A percentile compares a stretch with the other conserved stretches of the same genome.
These are phyloP conservation scores for Sarocladium oryzae DNA, from an alignment of 2,329 filamentous ascomycete species.

Conservation along the genomic window DNA sequence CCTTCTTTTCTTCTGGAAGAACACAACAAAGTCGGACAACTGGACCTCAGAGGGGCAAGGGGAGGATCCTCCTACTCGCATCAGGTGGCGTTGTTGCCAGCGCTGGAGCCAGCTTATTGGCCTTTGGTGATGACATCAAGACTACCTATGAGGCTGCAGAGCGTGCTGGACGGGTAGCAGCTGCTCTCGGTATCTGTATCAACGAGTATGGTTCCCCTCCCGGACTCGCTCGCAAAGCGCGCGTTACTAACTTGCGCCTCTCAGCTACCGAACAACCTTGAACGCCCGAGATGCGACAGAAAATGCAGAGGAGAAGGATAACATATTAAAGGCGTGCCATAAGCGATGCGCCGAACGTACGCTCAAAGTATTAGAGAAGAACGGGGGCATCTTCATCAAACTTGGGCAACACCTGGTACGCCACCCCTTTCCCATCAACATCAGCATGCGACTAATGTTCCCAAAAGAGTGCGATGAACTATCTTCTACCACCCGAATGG, in stretches of 20 bases:
- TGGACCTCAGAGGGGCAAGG: slow-evolving; percentile 15
- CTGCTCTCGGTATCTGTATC: slow-evolving; percentile 71
- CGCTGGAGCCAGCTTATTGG: slow-evolving; percentile 40
- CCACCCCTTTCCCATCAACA: not conserved
- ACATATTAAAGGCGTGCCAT: slow-evolving; percentile 75
- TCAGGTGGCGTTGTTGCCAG: slow-evolving; percentile 42
- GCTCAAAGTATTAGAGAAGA: slow-evolving; percentile 81
- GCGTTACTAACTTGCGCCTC: slow-evolving; percentile 5
- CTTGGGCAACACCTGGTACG: slow-evolving; percentile 81
- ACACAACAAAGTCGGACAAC: slow-evolving; percentile 13
- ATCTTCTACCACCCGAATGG: slow-evolving; percentile 86
- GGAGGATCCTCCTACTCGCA: slow-evolving; percentile 37
- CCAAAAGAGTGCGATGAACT: slow-evolving; percentile 80
- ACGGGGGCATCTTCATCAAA: slow-evolving; percentile 98
- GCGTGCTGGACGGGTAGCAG: slow-evolving; percentile 71
- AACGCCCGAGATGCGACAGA: slow-evolving; percentile 59
- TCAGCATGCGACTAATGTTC: slow-evolving; percentile 16
- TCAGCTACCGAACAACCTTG: slow-evolving; percentile 79
- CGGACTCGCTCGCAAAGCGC: not conserved
- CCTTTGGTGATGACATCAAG: slow-evolving; percentile 64
- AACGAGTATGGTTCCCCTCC: slow-evolving; percentile 60
- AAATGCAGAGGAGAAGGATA: slow-evolving; percentile 58
- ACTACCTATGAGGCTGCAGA: slow-evolving; percentile 69
- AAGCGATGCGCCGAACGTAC: slow-evolving; percentile 88
- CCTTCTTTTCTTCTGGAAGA: slow-evolving; percentile 22